phyloP scores from a whole-genome alignment of 805 yeast genomes.

The Sugiyamaella americana region DNA sequence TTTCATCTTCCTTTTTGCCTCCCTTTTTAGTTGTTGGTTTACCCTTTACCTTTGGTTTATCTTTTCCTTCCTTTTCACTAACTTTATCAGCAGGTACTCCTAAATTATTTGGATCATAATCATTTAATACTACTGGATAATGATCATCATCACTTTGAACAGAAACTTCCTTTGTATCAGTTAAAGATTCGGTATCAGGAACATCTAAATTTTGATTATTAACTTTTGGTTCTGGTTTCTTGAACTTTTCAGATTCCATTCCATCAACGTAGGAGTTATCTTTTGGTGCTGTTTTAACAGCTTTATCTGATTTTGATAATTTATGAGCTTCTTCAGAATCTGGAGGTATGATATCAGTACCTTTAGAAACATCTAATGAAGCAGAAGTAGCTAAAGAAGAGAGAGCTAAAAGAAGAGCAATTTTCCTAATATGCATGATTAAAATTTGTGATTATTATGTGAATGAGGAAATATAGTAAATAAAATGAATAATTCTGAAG shows the following conservation, averaged over 20 bases:
- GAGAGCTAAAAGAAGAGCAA: too few species aligned
- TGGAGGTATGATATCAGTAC: slow-evolving; percentile 25
- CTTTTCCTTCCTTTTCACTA: slow-evolving; percentile 19
- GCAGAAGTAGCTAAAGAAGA: slow-evolving; percentile 12
- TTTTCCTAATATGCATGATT: too few species aligned
- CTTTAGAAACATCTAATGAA: slow-evolving; percentile 21
- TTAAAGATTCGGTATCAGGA: slow-evolving; percentile 19
- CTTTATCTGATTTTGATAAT: slow-evolving; percentile 25
- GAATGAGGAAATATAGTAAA: too few species aligned
- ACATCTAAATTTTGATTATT: slow-evolving; percentile 20
- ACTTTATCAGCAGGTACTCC: slow-evolving; percentile 29
- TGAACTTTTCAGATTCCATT: slow-evolving; percentile 26
- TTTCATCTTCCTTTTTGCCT: background rate
- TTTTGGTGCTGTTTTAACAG: slow-evolving; percentile 32
- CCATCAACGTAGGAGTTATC: slow-evolving; percentile 28
- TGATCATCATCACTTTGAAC: slow-evolving; percentile 19
- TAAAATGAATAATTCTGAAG: too few species aligned
- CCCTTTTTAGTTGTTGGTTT: slow-evolving; percentile 2
- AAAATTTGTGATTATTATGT: too few species aligned
- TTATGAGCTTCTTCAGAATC: slow-evolving; percentile 24
- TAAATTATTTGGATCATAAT: slow-evolving; percentile 33
- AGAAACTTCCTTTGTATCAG: slow-evolving; percentile 14
- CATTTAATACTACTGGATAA: slow-evolving; percentile 31
- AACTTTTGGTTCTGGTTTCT: slow-evolving; percentile 24
- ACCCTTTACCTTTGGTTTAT: slow-evolving; percentile 3